phyloP scores from a whole-genome alignment of 2,329 filamentous ascomycete species.

The Hymenoscyphus linearis region DNA sequence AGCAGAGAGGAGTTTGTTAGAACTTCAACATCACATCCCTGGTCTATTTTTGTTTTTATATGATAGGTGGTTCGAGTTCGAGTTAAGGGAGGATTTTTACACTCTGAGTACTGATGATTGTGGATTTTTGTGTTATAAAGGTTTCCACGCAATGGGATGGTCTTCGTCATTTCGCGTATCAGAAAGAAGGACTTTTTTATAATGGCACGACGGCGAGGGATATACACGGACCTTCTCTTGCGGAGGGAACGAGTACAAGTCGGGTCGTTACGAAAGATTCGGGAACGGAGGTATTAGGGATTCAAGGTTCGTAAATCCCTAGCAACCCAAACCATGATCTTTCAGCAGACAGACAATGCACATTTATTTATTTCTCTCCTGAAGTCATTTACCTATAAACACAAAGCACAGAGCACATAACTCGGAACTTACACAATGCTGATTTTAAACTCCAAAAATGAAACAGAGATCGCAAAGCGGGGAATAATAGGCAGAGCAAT shows the following conservation, averaged over 20 bases:
- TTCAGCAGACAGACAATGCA: too few relatives aligned
- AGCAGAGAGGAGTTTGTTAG: too few relatives aligned
- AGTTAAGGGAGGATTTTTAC: too few relatives aligned
- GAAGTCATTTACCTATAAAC: too few relatives aligned
- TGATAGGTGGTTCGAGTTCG: too few relatives aligned
- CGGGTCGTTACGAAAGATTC: conserved; percentile 4
- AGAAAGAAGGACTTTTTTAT: conserved; percentile 27
- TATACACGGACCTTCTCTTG: conserved; percentile 33
- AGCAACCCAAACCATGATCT: neutral
- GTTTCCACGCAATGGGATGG: conserved; percentile 39
- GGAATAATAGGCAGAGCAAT: conserved; percentile 53
- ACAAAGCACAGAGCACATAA: too few relatives aligned
- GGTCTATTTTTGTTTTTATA: too few relatives aligned
- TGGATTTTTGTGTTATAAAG: too few relatives aligned
- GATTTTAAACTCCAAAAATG: too few relatives aligned
- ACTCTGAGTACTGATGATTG: too few relatives aligned
- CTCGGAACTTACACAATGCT: neutral
- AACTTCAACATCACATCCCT: too few relatives aligned
- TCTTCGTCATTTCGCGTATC: conserved; percentile 33
- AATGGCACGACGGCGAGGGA: conserved; percentile 28
- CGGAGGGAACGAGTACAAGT: conserved; percentile 18
- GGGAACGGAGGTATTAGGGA: conserved; percentile 1
- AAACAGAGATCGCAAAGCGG: conserved; percentile 2
- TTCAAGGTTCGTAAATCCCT: neutral
- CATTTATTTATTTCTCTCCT: too few relatives aligned